These are phyloP conservation scores for Chlorella sorokiniana DNA, from an alignment of 139 green algal genomes.

Conservation along the genomic window DNA sequence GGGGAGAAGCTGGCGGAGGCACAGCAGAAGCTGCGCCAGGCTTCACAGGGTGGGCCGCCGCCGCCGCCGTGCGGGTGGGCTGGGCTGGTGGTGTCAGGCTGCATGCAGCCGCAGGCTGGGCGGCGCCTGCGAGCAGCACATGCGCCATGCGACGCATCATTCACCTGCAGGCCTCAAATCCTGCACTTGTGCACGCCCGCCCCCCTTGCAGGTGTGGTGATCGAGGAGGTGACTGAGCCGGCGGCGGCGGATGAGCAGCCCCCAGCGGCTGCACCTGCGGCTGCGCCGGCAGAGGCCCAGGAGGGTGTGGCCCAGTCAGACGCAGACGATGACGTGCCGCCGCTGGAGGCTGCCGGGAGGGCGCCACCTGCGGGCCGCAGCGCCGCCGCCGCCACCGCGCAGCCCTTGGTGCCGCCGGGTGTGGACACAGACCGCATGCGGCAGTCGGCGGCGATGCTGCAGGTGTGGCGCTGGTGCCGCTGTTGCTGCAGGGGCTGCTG, in stretches of 20 bases:
- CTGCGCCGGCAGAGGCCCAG: neutral
- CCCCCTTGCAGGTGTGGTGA: constrained; percentile 1
- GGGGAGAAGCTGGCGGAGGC: constrained; percentile 39
- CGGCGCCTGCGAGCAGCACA: neutral
- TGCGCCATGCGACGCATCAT: neutral
- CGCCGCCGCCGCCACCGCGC: neutral
- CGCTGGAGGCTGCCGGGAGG: neutral
- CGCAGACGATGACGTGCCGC: constrained; percentile 6
- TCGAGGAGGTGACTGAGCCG: constrained; percentile 31
- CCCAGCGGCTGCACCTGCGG: neutral
- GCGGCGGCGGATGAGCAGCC: neutral
- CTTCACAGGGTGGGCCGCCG: neutral
- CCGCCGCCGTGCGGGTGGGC: neutral
- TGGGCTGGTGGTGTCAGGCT: neutral
- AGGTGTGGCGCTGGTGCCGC: neutral
- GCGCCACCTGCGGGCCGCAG: neutral
- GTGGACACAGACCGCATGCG: constrained; percentile 2
- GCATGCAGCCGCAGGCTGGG: neutral
- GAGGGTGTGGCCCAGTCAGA: constrained; percentile 8
- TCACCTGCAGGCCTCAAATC: neutral
- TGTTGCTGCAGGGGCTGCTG: neutral
- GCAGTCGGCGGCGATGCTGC: constrained; percentile 27
- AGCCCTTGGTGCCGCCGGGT: constrained; percentile 6
- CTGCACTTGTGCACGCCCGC: neutral
- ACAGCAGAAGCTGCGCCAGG: constrained; percentile 25